A percentile compares a stretch with the other conserved stretches of the same genome.
phyloP scores from a whole-genome alignment of 2,329 filamentous ascomycete genomes.

The Diaporthe nobilis region DNA sequence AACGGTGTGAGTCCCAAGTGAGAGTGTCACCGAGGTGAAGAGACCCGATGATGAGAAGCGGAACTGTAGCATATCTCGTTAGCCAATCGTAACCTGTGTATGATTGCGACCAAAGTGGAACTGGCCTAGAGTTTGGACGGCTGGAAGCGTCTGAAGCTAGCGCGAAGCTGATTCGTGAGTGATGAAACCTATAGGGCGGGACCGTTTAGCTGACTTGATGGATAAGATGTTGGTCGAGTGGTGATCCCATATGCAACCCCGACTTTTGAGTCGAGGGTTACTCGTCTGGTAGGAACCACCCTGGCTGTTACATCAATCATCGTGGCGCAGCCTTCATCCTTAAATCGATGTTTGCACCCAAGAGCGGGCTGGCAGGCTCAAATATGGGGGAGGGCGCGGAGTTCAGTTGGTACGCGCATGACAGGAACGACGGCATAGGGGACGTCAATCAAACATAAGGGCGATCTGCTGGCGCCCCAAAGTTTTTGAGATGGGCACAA shows the following conservation, averaged over 20 bases:
- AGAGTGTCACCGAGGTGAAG: slow-evolving; percentile 26
- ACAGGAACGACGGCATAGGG: slow-evolving; percentile 13
- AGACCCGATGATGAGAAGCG: background rate
- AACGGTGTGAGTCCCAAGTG: background rate
- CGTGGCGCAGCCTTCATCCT: slow-evolving; percentile 28
- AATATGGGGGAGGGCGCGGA: slow-evolving; percentile 3
- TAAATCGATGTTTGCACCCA: background rate
- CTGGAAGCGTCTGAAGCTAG: slow-evolving; percentile 26
- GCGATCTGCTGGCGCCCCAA: slow-evolving; percentile 6
- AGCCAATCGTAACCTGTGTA: slow-evolving; percentile 39
- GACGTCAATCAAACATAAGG: slow-evolving; percentile 6
- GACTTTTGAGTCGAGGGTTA: background rate
- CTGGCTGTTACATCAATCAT: slow-evolving; percentile 9
- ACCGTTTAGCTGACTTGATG: slow-evolving; percentile 9
- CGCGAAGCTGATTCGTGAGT: slow-evolving; percentile 33
- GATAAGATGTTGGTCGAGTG: slow-evolving; percentile 3
- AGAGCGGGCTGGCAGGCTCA: slow-evolving; percentile 10
- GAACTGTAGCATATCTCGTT: slow-evolving; percentile 36
- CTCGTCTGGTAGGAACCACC: slow-evolving; percentile 16
- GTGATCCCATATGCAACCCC: slow-evolving; percentile 4
- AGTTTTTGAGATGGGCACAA: background rate
- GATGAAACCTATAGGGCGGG: slow-evolving; percentile 36
- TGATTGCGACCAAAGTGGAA: slow-evolving; percentile 19
- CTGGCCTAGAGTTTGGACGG: slow-evolving; percentile 18
- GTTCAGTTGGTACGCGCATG: background rate